Base-by-base conservation (phyloP, 176 grass and related monocot genomes). In the Hyparrhenia diplandra region DNA sequence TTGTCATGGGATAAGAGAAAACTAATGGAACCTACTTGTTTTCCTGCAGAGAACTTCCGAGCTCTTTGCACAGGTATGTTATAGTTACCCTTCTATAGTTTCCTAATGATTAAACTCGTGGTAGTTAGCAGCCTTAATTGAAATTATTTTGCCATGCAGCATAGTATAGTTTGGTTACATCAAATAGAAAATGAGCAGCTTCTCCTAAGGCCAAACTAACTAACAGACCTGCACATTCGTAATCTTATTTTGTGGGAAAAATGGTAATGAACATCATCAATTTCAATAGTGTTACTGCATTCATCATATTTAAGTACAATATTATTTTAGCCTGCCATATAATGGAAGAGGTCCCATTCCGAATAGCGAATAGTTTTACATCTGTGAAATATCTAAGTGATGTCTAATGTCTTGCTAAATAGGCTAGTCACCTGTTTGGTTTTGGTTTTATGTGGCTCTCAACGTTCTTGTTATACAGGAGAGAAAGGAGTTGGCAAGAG, bases 401-500 rank as follows among this genome's bases (percentile, higher is more conserved):
- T 63, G 2, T 21, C 14, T 45, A 42, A n/a, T 7, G n/a, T n/a
- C n/a, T n/a, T n/a, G n/a, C n/a, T 55, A 31, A 80, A 37, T 23
- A 13, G 63, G 34, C 5, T 13, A 9, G 2, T 57, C 6, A 35
- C 28, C 4, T 77, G 18, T 51, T 77, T 82, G 39, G n/a, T 18
- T 69, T 43, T 51, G 5, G 18, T 75, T 73, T 78, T 17, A 59
- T 37, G 8, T 41, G 35, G 10, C 23, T 3, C 25, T 74, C 14
- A 36, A 71, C 28, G 34, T 69, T 37, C 66, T 83, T 47, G 40
- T 64, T 79, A 74, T 85, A 42, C 64, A 99, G 97, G 97, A 52
- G 97, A 99, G 84, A 99, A 99, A 88, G 97, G 97, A 51, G 42
- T 60, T 49, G 97, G 93, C 30, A 87, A 93, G 65, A 99, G 92